Evolutionary conservation across 225 moss, liverwort and hornwort species (phyloP).

Genomic region (Physcomitrium patens): DNA sequence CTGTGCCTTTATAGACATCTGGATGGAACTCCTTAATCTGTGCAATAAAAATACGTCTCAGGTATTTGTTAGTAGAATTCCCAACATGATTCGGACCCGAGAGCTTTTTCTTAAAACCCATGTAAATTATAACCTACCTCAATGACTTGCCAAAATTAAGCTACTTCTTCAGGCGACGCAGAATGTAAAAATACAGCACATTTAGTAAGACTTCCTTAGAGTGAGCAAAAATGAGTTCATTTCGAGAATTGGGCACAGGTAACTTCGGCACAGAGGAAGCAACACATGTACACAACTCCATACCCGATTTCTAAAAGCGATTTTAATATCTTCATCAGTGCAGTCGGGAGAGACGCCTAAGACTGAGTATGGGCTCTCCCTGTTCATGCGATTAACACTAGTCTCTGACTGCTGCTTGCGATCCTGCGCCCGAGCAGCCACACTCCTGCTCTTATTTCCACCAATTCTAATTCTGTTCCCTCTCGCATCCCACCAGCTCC

Average conservation of each 20-base stretch:
- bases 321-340: slow-evolving; percentile 82
- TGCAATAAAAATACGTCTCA: slow-evolving; percentile 21
- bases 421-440: slow-evolving; percentile 36
- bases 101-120: neutral
- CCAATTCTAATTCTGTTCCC: neutral
- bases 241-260: neutral
- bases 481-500: slow-evolving; percentile 12
- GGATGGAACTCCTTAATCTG: slow-evolving; percentile 99
- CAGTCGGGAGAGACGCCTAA: slow-evolving; percentile 72
- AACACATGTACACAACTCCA: neutral
- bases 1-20: slow-evolving; percentile 88
- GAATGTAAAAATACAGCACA: neutral
- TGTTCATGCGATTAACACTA: slow-evolving; percentile 64
- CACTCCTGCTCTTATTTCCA: slow-evolving; percentile 7
- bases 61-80: neutral
- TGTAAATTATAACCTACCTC: neutral
- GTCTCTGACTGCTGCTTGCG: slow-evolving; percentile 35
- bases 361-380: slow-evolving; percentile 72
- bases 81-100: neutral
- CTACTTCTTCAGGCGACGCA: neutral
- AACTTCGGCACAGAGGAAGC: neutral
- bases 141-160: neutral
- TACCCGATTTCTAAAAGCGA: slow-evolving; percentile 91
- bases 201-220: too few relatives aligned
- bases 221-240: too few relatives aligned